Conservation (phyloP, 78 protist species). For the Dictyostelium firmibasis region DNA sequence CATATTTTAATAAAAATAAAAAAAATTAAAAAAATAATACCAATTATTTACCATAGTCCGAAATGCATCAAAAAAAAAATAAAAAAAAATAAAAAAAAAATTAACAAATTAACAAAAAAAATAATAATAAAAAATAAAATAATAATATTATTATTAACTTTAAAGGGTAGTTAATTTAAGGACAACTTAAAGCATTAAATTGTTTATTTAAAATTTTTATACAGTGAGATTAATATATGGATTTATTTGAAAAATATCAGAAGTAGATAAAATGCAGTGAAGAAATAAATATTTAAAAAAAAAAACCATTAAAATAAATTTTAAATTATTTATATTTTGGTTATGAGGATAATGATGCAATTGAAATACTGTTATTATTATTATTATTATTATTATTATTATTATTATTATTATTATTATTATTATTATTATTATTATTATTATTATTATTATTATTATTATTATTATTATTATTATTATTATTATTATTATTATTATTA, state of each 20-base stretch:
- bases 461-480: constrained; percentile 1
- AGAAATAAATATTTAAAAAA: background rate
- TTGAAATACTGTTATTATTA: background rate
- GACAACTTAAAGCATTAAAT: background rate
- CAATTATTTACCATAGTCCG: no score
- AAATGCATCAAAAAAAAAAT: no score
- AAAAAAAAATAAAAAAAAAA: background rate
- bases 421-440: background rate
- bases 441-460: background rate
- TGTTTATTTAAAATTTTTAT: background rate
- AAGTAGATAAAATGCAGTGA: background rate
- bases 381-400: no score
- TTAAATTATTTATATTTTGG: background rate
- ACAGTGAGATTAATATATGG: background rate
- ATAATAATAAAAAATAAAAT: background rate
- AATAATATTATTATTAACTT: background rate
- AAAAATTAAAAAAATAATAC: background rate
- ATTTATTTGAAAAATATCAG: background rate
- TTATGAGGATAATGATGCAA: background rate
- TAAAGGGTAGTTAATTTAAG: background rate
- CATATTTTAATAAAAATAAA: background rate
- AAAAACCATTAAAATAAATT: background rate
- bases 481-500: background rate
- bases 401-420: no score
- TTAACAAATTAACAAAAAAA: background rate